Evolutionary conservation across 2,329 filamentous ascomycete species (phyloP), one percentile per base, ranked within the genome.

Genomic region (Aspergillus luchuensis): DNA sequence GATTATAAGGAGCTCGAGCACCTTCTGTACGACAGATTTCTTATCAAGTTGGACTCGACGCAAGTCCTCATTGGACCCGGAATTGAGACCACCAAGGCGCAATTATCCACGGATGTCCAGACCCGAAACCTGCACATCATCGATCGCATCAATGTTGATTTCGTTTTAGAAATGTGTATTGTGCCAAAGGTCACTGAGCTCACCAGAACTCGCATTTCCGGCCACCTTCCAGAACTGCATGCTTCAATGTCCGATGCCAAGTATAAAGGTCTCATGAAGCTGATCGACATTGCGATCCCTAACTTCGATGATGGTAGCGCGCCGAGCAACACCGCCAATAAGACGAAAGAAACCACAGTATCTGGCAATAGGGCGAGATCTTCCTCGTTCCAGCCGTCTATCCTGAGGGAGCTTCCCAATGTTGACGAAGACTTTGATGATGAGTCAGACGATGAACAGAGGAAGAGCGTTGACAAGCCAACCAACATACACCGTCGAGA

Each of bases 11-110:
- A 89, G 49, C 85, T 99, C 4, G 92, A 98, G 74, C 91, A 90
- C 15, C 83, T 97, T 68, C 96, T 99, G 90, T 99, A 99, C 72
- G 95, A 99, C 82, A 95, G 92, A 58, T 99, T 99, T 75, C 82
- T 92, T 45, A 86, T 99, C 68, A 96, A 96, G 72, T 82, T 99
- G 28, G 90, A 96, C 19, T 96, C 94, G 0, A 99, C 95, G 0
- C 95, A 99, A 76, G 88, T 99, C 17, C 84, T 99, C 48, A 97
- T 99, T 64, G 95, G 95, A 0, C 92, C 93, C 0, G 96, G 94
- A 0, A 91, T 99, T 51, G 89, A 96, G 57, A 91, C 91, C 66
- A 95, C 96, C 0, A 95, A 94, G 72, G 84, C 88, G 4, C 92
- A 97, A 68, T 82, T 99, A 3, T 84, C 85, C 11, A 82, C 87